phyloP scores from a whole-genome alignment of 352 stramenopile genomes.

The Lagenidium giganteum region DNA sequence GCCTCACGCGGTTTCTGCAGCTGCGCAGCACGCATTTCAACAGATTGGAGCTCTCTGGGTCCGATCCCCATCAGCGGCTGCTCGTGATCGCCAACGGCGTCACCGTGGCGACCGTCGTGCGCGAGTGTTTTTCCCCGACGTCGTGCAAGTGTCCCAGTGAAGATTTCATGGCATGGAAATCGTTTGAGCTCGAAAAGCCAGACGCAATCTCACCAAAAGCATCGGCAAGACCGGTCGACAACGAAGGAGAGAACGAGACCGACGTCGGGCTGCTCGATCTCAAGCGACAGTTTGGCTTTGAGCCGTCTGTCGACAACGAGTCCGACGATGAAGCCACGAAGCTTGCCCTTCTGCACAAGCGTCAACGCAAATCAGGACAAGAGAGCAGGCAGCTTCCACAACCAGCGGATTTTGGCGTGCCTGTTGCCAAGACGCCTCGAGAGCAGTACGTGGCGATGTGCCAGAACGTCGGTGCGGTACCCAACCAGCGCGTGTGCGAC shows the following conservation, averaged over 20 bases:
- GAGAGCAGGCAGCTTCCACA: background rate
- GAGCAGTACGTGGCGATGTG: too few relatives aligned
- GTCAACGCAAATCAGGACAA: slow-evolving; percentile 14
- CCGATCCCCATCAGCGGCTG: slow-evolving; percentile 51
- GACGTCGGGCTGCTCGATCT: slow-evolving; percentile 58
- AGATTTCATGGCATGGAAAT: slow-evolving; percentile 46
- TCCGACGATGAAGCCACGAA: slow-evolving; percentile 10
- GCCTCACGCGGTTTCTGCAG: slow-evolving; percentile 31
- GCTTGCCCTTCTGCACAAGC: slow-evolving; percentile 10
- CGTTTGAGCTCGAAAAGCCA: slow-evolving; percentile 29
- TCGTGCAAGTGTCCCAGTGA: slow-evolving; percentile 41
- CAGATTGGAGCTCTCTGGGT: slow-evolving; percentile 41
- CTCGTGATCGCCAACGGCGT: slow-evolving; percentile 12
- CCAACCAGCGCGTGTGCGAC: too few relatives aligned
- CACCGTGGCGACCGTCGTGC: slow-evolving; percentile 15
- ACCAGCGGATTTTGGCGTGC: background rate
- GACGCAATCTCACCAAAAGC: slow-evolving; percentile 6
- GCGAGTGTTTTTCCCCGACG: slow-evolving; percentile 34
- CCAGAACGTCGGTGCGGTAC: too few relatives aligned
- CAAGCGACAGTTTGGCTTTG: slow-evolving; percentile 63
- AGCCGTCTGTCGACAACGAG: slow-evolving; percentile 16
- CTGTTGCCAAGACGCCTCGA: slow-evolving; percentile 52
- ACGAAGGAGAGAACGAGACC: background rate
- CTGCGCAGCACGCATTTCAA: slow-evolving; percentile 37
- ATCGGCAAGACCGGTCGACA: background rate